These are phyloP conservation scores for Russula virescens DNA, from an alignment of 768 basidiomycete species.

Conservation along the genomic window DNA sequence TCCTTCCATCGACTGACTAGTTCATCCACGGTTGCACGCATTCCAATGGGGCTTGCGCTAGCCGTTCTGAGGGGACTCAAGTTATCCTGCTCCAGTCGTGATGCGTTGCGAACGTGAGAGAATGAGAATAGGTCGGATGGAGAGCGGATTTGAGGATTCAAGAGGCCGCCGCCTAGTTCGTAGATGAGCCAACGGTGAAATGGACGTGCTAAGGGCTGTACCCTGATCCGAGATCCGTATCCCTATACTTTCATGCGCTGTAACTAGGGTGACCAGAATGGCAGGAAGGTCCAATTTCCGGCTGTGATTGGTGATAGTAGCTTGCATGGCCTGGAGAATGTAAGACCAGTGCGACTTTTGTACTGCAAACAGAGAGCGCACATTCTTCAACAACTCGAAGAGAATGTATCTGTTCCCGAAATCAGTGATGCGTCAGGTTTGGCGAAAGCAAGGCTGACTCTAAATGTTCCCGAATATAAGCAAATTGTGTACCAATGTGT, in stretches of 20 bases:
- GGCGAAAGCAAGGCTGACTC: constrained; percentile 46
- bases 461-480: constrained; percentile 83
- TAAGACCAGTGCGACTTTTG: background rate
- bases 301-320: constrained; percentile 51
- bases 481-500: constrained; percentile 59
- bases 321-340: constrained; percentile 57
- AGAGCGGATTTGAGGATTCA: constrained; percentile 45
- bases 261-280: constrained; percentile 70
- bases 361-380: constrained; percentile 33
- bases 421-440: background rate
- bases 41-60: constrained; percentile 52
- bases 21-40: constrained; percentile 76
- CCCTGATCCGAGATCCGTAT: constrained; percentile 93
- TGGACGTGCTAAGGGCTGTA: constrained; percentile 25
- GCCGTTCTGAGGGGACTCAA: constrained; percentile 62
- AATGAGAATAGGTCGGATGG: constrained; percentile 86
- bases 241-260: constrained; percentile 64
- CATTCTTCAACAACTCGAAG: constrained; percentile 88
- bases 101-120: constrained; percentile 75
- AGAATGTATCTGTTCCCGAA: constrained; percentile 59
- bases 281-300: constrained; percentile 44
- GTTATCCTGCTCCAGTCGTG: constrained; percentile 59
- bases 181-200: constrained; percentile 7
- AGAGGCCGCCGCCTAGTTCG: constrained; percentile 63
- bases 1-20: constrained; percentile 54